phyloP scores from a whole-genome alignment of 345 rosid species.

The Salix viminalis region DNA sequence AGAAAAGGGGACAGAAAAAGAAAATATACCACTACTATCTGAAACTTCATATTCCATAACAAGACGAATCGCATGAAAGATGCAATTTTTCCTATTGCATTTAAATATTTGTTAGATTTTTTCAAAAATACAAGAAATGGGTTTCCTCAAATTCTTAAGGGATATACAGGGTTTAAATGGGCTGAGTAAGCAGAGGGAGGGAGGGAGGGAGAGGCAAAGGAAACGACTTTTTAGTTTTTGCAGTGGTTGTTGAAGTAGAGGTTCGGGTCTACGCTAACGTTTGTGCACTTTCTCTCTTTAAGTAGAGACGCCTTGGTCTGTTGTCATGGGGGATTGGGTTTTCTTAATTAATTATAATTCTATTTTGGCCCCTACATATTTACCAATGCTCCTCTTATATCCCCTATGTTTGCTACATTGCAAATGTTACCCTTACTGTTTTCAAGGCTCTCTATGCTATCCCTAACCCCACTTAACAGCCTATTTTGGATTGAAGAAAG shows the following conservation, averaged over 20 bases:
- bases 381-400: background rate
- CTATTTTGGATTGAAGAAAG: no score
- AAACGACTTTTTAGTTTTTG: background rate
- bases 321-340: background rate
- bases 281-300: background rate
- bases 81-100: conserved; percentile 9
- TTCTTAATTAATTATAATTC: background rate
- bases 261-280: background rate
- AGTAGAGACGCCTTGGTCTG: background rate
- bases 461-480: background rate
- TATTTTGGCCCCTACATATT: background rate
- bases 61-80: conserved; percentile 8
- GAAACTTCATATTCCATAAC: conserved; percentile 48
- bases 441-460: background rate
- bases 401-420: background rate
- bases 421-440: background rate
- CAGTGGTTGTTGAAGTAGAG: background rate
- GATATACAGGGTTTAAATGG: background rate
- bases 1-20: background rate
- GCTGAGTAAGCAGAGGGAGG: background rate
- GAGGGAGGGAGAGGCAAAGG: background rate
- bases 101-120: background rate
- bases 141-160: background rate
- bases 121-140: background rate
- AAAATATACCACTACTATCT: conserved; percentile 47